These are phyloP conservation scores for Kingdonia uniflora DNA, from an alignment of 164 flowering plant species.

Conservation along the genomic window DNA sequence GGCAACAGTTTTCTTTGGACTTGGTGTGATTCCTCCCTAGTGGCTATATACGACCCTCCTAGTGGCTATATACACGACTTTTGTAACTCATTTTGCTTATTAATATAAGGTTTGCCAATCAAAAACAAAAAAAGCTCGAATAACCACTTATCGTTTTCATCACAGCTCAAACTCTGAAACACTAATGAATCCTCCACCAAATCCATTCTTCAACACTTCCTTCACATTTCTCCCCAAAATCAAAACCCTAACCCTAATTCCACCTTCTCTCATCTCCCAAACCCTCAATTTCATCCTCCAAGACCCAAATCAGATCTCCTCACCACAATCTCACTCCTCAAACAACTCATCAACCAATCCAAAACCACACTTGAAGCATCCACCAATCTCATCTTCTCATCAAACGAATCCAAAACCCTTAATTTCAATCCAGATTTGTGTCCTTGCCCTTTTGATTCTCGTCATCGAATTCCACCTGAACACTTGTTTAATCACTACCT, in stretches of 20 bases:
- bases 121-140: no score
- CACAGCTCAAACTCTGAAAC: no score
- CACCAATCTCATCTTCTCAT: slow-evolving; percentile 17
- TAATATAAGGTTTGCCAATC: no score
- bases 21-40: no score
- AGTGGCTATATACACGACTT: no score
- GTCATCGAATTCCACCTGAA: slow-evolving; percentile 55
- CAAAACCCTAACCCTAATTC: slow-evolving; percentile 15
- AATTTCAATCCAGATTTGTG: slow-evolving; percentile 10
- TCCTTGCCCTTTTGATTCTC: slow-evolving; percentile 54
- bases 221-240: slow-evolving; percentile 15
- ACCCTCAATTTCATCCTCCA: slow-evolving; percentile 1
- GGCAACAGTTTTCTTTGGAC: no score
- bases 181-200: no score
- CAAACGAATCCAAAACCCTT: slow-evolving; percentile 1
- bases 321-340: slow-evolving; percentile 28
- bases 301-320: slow-evolving; percentile 15
- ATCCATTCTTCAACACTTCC: slow-evolving; percentile 7
- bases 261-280: slow-evolving; percentile 4
- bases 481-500: slow-evolving; percentile 67
- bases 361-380: slow-evolving; percentile 23
- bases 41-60: no score
- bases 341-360: slow-evolving; percentile 29
- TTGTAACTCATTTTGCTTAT: no score
- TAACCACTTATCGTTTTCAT: no score